These are phyloP conservation scores for Pyrus hybrid DNA, from an alignment of 331 rosid genomes.

Conservation along the genomic window DNA sequence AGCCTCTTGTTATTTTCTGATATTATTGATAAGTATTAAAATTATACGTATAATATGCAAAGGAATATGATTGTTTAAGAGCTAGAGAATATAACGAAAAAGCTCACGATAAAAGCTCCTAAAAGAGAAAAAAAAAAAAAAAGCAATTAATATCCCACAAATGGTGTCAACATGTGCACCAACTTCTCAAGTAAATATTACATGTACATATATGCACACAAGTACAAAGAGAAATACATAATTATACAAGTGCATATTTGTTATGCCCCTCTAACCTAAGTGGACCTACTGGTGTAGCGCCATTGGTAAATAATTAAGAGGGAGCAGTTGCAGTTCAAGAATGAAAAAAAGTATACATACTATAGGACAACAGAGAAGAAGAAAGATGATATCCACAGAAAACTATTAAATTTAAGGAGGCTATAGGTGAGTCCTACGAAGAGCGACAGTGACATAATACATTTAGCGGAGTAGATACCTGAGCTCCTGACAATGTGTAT, in stretches of 20 bases:
- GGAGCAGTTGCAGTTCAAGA: background rate
- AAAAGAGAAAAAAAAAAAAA: background rate
- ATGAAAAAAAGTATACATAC: background rate
- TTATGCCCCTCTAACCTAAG: background rate
- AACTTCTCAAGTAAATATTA: background rate
- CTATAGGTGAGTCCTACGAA: background rate
- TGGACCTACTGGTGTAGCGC: background rate
- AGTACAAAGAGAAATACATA: background rate
- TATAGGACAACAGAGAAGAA: background rate
- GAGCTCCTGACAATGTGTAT: conserved; percentile 71
- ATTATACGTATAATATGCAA: background rate
- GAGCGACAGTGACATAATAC: background rate
- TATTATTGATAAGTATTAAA: background rate
- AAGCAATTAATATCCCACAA: background rate
- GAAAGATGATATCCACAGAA: background rate
- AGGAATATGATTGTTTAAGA: background rate
- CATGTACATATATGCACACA: background rate
- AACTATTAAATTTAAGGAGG: background rate
- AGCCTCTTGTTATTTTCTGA: background rate
- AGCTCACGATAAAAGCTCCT: background rate
- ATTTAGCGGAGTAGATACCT: conserved; percentile 30
- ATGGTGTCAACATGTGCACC: background rate
- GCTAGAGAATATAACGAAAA: background rate
- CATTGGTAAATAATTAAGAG: background rate
- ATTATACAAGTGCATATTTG: background rate